Conservation (phyloP, 2,329 filamentous ascomycete genomes). For the Ustulina deusta region DNA sequence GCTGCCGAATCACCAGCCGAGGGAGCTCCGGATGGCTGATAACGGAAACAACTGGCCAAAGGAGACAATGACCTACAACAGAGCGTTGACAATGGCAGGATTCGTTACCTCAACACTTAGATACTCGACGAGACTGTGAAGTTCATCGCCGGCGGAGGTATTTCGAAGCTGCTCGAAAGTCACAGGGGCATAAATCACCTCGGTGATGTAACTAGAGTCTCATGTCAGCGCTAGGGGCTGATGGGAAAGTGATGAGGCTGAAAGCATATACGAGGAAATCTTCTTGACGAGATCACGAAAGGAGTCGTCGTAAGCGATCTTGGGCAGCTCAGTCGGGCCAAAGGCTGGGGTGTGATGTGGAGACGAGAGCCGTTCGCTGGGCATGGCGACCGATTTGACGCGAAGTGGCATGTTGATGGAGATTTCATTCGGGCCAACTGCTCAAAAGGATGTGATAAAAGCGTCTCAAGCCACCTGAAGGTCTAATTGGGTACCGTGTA, state of each 20-base stretch:
- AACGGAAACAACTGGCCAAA: background rate
- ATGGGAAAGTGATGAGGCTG: background rate
- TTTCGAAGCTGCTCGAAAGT: slow-evolving; percentile 81
- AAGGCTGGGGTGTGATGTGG: slow-evolving; percentile 47
- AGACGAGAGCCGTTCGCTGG: slow-evolving; percentile 53
- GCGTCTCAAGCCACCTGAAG: slow-evolving; percentile 1
- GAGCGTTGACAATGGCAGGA: slow-evolving; percentile 76
- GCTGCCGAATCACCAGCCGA: background rate
- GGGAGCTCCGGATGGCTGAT: background rate
- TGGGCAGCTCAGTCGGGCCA: slow-evolving; percentile 59
- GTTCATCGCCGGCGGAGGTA: slow-evolving; percentile 70
- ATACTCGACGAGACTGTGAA: slow-evolving; percentile 71
- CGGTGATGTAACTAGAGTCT: slow-evolving; percentile 68
- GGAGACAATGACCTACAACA: slow-evolving; percentile 68
- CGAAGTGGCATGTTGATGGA: slow-evolving; percentile 54
- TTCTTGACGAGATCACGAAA: slow-evolving; percentile 76
- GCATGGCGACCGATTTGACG: slow-evolving; percentile 55
- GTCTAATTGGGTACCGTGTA: slow-evolving; percentile 1
- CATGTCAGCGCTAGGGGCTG: slow-evolving; percentile 17
- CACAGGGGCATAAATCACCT: slow-evolving; percentile 72
- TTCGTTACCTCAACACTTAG: slow-evolving; percentile 73
- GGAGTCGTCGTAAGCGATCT: slow-evolving; percentile 67
- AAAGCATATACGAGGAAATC: slow-evolving; percentile 66
- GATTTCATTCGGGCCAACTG: slow-evolving; percentile 19
- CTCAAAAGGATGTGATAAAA: slow-evolving; percentile 3